These are phyloP conservation scores for Aspergillus sp. DNA, from an alignment of 2,329 filamentous ascomycete genomes.

Conservation along the genomic window DNA sequence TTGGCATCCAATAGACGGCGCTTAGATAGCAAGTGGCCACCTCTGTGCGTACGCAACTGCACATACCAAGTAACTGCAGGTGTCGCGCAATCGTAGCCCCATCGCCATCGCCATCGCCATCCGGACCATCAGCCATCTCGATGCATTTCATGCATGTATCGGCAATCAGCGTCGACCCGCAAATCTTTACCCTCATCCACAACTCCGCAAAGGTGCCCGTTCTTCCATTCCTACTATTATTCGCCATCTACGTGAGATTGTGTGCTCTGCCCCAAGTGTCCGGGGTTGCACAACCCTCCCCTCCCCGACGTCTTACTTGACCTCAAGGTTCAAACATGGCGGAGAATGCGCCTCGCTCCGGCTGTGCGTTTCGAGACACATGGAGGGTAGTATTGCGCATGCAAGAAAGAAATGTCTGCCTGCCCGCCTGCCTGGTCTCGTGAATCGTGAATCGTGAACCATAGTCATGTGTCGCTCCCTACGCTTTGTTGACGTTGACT, in stretches of 20 bases:
- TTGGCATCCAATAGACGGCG: background rate
- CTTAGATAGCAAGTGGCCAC: background rate
- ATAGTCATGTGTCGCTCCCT: background rate
- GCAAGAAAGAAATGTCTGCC: background rate
- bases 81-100: slow-evolving; percentile 3
- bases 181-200: slow-evolving; percentile 8
- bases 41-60: background rate
- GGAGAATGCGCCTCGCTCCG: background rate
- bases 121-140: background rate
- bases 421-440: background rate
- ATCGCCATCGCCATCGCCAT: no score
- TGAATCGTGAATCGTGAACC: background rate
- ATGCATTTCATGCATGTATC: slow-evolving; percentile 5
- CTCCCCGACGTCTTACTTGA: background rate
- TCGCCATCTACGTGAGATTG: background rate
- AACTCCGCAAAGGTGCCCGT: background rate
- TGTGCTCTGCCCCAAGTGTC: background rate
- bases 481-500: no score
- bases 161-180: slow-evolving; percentile 18
- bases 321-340: background rate
- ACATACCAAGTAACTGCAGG: background rate
- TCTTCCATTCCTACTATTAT: background rate
- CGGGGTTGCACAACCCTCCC: slow-evolving; percentile 4
- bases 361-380: background rate
- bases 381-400: background rate